These are phyloP conservation scores for Elsinoe ampelina DNA, from an alignment of 2,329 filamentous ascomycete species.

Conservation along the genomic window DNA sequence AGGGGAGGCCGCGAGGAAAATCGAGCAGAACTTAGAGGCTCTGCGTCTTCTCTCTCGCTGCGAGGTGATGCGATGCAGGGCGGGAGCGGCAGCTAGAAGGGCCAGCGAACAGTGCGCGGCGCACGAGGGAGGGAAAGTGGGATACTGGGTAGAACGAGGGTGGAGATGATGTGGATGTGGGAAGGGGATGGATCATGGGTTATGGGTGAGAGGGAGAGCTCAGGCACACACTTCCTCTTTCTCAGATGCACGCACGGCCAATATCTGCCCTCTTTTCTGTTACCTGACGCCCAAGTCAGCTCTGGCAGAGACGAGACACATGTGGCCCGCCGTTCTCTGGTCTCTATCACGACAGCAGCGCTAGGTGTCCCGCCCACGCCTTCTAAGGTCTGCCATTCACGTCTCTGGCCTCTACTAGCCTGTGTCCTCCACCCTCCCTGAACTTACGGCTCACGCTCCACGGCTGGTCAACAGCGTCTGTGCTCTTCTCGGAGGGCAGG, in stretches of 20 bases:
- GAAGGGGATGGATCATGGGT: background rate
- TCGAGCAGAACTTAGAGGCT: background rate
- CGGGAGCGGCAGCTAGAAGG: slow-evolving; percentile 9
- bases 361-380: background rate
- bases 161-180: background rate
- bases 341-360: slow-evolving; percentile 2
- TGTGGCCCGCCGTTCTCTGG: slow-evolving; percentile 1
- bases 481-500: background rate
- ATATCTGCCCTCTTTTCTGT: background rate
- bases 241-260: background rate
- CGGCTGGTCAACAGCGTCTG: background rate
- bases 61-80: background rate
- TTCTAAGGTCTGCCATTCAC: background rate
- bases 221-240: slow-evolving; percentile 1
- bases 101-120: slow-evolving; percentile 9
- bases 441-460: background rate
- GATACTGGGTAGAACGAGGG: background rate
- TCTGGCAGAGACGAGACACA: background rate
- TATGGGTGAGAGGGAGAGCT: background rate
- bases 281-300: no score
- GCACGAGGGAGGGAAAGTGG: background rate
- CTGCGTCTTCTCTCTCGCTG: background rate
- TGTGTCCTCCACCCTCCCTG: background rate
- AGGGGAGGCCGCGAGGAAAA: slow-evolving; percentile 7
- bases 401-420: background rate